These are phyloP conservation scores for Thuidium tamariscinum DNA, from an alignment of 225 moss, liverwort and hornwort species.

Conservation along the genomic window DNA sequence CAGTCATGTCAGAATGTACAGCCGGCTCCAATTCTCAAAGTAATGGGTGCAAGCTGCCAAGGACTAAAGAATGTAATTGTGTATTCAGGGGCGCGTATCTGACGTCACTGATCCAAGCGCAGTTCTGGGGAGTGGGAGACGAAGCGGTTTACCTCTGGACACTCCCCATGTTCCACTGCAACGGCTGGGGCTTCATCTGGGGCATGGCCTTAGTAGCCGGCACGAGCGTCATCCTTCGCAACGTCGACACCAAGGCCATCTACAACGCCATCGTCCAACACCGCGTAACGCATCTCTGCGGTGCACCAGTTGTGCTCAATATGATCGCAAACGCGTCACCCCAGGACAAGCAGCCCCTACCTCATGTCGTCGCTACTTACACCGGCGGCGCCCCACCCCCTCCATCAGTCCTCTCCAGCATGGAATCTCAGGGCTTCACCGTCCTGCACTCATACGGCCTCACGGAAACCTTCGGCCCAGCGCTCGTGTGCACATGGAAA, in stretches of 20 bases:
- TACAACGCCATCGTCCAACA: slow-evolving; percentile 32
- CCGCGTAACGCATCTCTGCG: slow-evolving; percentile 64
- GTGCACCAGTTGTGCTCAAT: slow-evolving; percentile 65
- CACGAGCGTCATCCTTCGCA: slow-evolving; percentile 54
- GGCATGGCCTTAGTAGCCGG: slow-evolving; percentile 53
- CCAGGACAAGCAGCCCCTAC: slow-evolving; percentile 19
- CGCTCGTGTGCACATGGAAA: slow-evolving; percentile 71
- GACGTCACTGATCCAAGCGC: slow-evolving; percentile 34
- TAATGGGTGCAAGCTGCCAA: background rate
- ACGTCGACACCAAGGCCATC: slow-evolving; percentile 38
- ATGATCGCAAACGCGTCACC: slow-evolving; percentile 54
- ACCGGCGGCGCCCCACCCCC: slow-evolving; percentile 81
- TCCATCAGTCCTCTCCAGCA: slow-evolving; percentile 41
- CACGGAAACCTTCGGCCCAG: slow-evolving; percentile 62
- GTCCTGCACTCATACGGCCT: slow-evolving; percentile 68
- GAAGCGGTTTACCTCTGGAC: slow-evolving; percentile 63
- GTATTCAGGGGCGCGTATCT: slow-evolving; percentile 56
- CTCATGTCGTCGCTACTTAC: slow-evolving; percentile 34
- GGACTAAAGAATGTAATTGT: background rate
- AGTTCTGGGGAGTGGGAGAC: slow-evolving; percentile 49
- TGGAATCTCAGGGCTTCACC: slow-evolving; percentile 59
- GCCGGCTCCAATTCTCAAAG: background rate
- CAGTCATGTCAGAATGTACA: background rate
- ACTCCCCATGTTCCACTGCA: slow-evolving; percentile 77
- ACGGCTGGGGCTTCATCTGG: slow-evolving; percentile 79